Evolutionary conservation across 805 yeast genomes (phyloP).

Genomic region (Candida dajiaensis): DNA sequence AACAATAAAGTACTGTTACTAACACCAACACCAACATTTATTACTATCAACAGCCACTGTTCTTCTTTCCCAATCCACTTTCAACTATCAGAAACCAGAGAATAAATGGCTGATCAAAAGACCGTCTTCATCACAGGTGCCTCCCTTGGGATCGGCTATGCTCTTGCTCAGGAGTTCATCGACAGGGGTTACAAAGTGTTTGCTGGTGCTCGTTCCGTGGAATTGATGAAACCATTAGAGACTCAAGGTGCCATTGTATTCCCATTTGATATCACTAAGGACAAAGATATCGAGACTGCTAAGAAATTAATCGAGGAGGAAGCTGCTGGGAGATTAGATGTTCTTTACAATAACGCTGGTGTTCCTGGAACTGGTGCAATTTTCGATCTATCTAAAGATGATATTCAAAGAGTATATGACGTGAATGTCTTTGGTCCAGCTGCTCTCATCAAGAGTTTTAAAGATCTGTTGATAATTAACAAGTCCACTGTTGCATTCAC

Average conservation of each 20-base stretch:
- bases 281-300: conserved; percentile 24
- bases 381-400: conserved; percentile 27
- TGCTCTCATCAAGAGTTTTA: conserved; percentile 29
- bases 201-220: conserved; percentile 29
- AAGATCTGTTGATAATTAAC: conserved; percentile 26
- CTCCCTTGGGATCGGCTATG: conserved; percentile 53
- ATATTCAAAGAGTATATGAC: conserved; percentile 19
- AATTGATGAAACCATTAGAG: conserved; percentile 25
- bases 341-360: conserved; percentile 40
- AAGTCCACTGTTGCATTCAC: conserved; percentile 35
- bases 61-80: too few species aligned
- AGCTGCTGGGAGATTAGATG: conserved; percentile 30
- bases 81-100: too few species aligned
- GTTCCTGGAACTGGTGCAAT: conserved; percentile 21
- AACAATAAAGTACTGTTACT: too few species aligned
- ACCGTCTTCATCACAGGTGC: conserved; percentile 55
- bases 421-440: conserved; percentile 37
- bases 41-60: too few species aligned
- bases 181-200: conserved; percentile 34
- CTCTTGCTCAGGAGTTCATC: conserved; percentile 39
- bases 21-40: too few species aligned
- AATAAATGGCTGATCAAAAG: conserved; percentile 19
- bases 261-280: conserved; percentile 30
- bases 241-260: conserved; percentile 28
- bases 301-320: conserved; percentile 20